Percentiles rank a stretch among this genome's conserved stretches.
These are phyloP conservation scores for Ogataea nitratoaversa DNA, from an alignment of 805 yeast genomes.

Conservation along the genomic window DNA sequence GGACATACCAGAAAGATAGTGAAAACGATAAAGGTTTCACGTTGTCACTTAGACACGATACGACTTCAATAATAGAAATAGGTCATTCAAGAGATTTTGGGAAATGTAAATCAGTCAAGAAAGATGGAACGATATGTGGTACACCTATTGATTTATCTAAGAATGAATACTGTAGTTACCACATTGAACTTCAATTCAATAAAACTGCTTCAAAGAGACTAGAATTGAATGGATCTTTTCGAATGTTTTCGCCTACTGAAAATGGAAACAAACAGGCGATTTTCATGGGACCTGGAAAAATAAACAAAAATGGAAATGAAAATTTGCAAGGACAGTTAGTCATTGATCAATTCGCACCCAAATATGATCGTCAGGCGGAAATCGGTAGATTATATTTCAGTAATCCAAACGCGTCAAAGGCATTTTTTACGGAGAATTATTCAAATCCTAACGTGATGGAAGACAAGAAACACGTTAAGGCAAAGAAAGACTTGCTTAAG, in stretches of 20 bases:
- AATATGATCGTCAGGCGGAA: constrained; percentile 16
- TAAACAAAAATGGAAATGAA: constrained; percentile 20
- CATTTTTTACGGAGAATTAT: constrained; percentile 48
- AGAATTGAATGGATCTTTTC: constrained; percentile 64
- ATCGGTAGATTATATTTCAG: constrained; percentile 33
- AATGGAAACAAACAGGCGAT: constrained; percentile 40
- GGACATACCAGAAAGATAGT: constrained; percentile 30
- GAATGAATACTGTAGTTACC: constrained; percentile 65
- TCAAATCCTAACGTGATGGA: constrained; percentile 43
- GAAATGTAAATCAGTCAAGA: constrained; percentile 48
- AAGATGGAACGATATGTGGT: constrained; percentile 51
- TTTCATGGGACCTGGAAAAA: constrained; percentile 23
- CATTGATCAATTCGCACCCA: constrained; percentile 23
- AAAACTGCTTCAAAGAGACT: constrained; percentile 58
- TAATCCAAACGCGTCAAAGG: constrained; percentile 39
- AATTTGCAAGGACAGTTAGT: constrained; percentile 24
- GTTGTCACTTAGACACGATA: constrained; percentile 47
- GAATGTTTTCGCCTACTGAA: constrained; percentile 53
- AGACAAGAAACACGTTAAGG: constrained; percentile 36
- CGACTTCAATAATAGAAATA: constrained; percentile 59
- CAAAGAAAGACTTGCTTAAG: constrained; percentile 36
- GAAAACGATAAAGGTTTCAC: constrained; percentile 41
- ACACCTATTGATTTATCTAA: constrained; percentile 54
- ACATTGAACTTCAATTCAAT: constrained; percentile 53
- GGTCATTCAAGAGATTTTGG: constrained; percentile 71